phyloP scores from a whole-genome alignment of 176 grass and related monocot species.

The Paspalum notatum region DNA sequence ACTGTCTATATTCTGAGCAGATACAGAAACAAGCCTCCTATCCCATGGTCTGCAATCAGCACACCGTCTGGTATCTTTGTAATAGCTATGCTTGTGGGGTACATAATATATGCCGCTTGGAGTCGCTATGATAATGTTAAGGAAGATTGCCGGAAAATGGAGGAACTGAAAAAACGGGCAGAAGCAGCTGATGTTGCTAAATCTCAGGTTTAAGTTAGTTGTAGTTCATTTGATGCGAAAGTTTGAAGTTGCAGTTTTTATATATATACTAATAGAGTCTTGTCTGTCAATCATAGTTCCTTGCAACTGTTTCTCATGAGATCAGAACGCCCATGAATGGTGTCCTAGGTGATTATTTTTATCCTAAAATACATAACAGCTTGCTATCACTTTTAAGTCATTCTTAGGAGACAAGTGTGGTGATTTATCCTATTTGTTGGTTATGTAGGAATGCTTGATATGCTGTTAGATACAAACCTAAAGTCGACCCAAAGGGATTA shows the following conservation, averaged over 20 bases:
- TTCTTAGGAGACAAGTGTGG: constrained; percentile 30
- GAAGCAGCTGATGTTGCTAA: constrained; percentile 97
- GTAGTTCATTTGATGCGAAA: not conserved
- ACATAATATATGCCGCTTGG: constrained; percentile 93
- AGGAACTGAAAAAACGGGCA: constrained; percentile 78
- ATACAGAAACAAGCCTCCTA: constrained; percentile 74
- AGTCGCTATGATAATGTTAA: constrained; percentile 90
- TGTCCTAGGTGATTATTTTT: constrained; percentile 68
- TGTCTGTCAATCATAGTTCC: constrained; percentile 73
- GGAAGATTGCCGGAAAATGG: constrained; percentile 95
- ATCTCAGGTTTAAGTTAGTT: constrained; percentile 78
- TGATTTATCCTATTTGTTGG: constrained; percentile 26
- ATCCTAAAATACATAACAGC: constrained; percentile 4
- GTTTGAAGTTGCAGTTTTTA: not conserved
- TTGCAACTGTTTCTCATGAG: constrained; percentile 99
- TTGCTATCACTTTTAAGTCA: constrained; percentile 11
- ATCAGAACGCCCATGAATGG: constrained; percentile 99
- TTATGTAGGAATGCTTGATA: constrained; percentile 91
- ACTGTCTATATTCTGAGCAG: constrained; percentile 51
- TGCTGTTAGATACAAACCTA: constrained; percentile 85
- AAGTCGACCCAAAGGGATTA: constrained; percentile 84
- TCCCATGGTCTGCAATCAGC: constrained; percentile 70
- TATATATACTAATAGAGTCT: constrained; percentile 22
- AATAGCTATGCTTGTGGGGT: constrained; percentile 76
- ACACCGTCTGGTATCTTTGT: constrained; percentile 76